These are phyloP conservation scores for Ogataea kodamae DNA, from an alignment of 805 yeast genomes.

Conservation along the genomic window DNA sequence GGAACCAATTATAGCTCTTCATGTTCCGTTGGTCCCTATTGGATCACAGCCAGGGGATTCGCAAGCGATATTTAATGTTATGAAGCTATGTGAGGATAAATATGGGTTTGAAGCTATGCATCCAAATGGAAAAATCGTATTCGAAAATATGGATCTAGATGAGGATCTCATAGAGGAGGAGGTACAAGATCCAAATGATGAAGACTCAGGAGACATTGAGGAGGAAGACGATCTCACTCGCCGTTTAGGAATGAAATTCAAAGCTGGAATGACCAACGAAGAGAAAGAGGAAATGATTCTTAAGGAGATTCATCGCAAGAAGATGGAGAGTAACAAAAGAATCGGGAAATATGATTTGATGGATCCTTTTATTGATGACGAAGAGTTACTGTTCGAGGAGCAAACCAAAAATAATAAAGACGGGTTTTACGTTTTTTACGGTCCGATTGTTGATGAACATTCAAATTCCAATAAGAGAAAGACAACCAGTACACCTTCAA, in stretches of 20 bases:
- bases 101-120: conserved; percentile 76
- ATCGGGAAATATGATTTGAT: conserved; percentile 88
- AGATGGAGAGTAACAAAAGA: conserved; percentile 56
- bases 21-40: conserved; percentile 54
- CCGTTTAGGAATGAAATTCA: conserved; percentile 28
- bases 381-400: conserved; percentile 89
- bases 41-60: conserved; percentile 44
- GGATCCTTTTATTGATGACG: conserved; percentile 96
- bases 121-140: conserved; percentile 59
- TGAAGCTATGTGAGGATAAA: conserved; percentile 74
- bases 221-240: conserved; percentile 36
- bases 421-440: conserved; percentile 94
- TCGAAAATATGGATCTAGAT: conserved; percentile 47
- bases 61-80: conserved; percentile 66
- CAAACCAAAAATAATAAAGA: conserved; percentile 89
- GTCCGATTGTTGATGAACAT: conserved; percentile 71
- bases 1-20: conserved; percentile 50
- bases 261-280: conserved; percentile 32
- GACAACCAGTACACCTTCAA: conserved; percentile 1
- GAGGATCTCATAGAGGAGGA: conserved; percentile 45
- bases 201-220: conserved; percentile 28
- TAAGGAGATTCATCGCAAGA: conserved; percentile 34
- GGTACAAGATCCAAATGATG: conserved; percentile 11
- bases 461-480: conserved; percentile 11
- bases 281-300: conserved; percentile 33